These are phyloP conservation scores for Aphanomyces astaci DNA, from an alignment of 352 stramenopile genomes.

Conservation along the genomic window DNA sequence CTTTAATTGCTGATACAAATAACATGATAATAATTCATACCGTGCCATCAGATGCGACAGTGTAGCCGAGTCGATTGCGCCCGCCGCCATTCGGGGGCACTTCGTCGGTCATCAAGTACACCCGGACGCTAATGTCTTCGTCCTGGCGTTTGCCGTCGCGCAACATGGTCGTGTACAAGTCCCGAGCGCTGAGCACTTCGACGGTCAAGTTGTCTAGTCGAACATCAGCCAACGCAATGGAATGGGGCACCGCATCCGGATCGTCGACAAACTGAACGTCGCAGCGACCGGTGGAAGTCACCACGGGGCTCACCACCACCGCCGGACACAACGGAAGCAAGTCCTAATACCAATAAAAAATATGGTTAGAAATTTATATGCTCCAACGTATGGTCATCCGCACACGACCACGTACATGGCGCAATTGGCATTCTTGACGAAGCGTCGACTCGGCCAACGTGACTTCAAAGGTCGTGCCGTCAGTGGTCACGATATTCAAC, in stretches of 20 bases:
- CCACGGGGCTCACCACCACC: slow-evolving; percentile 25
- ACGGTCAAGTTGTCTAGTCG: slow-evolving; percentile 42
- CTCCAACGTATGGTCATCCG: neutral
- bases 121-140: slow-evolving; percentile 11
- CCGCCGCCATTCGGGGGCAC: slow-evolving; percentile 10
- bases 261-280: slow-evolving; percentile 21
- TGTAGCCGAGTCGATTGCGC: neutral
- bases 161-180: slow-evolving; percentile 28
- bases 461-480: slow-evolving; percentile 34
- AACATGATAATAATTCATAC: neutral
- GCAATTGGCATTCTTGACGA: slow-evolving; percentile 38
- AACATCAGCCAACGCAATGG: slow-evolving; percentile 33
- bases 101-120: slow-evolving; percentile 9
- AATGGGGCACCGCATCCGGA: slow-evolving; percentile 12
- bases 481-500: slow-evolving; percentile 32
- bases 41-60: neutral
- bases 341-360: slow-evolving; percentile 2
- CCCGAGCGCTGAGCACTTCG: slow-evolving; percentile 39
- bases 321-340: slow-evolving; percentile 35
- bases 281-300: neutral
- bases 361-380: too few species aligned
- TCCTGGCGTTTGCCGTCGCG: neutral
- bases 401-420: slow-evolving; percentile 24
- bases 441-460: slow-evolving; percentile 38
- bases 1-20: too few species aligned